Percentiles rank a stretch among this genome's conserved stretches.
Evolutionary conservation across 73 alveolate species (phyloP).

Genomic region (Paramecium tetraurelia): DNA sequence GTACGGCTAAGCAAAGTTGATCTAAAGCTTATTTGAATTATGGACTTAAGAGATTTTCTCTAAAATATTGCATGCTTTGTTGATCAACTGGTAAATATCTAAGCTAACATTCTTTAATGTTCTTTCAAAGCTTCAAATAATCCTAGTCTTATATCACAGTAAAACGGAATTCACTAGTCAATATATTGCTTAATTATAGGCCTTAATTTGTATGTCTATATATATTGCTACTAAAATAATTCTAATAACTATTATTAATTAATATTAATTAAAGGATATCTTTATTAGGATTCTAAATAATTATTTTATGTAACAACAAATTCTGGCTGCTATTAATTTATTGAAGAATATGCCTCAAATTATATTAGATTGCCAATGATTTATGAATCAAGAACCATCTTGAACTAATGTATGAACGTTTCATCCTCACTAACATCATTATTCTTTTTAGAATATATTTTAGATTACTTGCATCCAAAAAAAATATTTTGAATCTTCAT

Average conservation of each 20-base stretch:
- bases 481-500: not conserved
- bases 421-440: not conserved
- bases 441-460: not conserved
- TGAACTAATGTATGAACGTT: not conserved
- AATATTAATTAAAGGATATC: not conserved
- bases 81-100: not conserved
- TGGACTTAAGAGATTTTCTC: not conserved
- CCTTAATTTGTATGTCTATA: not conserved
- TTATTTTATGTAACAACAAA: not conserved
- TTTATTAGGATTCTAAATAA: not conserved
- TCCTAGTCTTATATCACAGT: not conserved
- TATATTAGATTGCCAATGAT: not conserved
- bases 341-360: not conserved
- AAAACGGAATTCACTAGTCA: not conserved
- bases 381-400: not conserved
- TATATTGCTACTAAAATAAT: not conserved
- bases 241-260: not conserved
- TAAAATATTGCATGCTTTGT: not conserved
- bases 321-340: not conserved
- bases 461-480: slow-evolving; percentile 19
- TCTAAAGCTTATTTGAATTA: not conserved
- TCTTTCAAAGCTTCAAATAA: not conserved
- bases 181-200: not conserved
- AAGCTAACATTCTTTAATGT: not conserved
- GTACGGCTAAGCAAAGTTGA: not conserved